Percentiles rank a stretch among this genome's conserved stretches.
These are phyloP conservation scores for Gypsophila paniculata DNA, from an alignment of 179 eudicot species.

Conservation along the genomic window DNA sequence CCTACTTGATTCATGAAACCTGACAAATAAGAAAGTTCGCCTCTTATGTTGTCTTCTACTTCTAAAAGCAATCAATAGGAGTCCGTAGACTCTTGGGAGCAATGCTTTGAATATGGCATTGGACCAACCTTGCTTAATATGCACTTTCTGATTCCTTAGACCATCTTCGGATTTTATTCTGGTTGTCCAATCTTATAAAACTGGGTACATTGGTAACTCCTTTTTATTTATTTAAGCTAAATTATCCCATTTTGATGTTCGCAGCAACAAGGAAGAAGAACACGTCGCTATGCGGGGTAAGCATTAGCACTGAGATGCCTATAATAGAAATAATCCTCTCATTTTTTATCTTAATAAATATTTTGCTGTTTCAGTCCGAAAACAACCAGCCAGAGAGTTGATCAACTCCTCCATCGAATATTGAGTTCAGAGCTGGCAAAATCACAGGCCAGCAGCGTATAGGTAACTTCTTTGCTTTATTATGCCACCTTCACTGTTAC, in stretches of 20 bases:
- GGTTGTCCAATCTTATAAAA: not conserved
- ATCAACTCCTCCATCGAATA: conserved; percentile 70
- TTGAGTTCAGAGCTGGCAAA: conserved; percentile 58
- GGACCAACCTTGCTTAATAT: not conserved
- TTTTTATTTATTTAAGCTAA: not conserved
- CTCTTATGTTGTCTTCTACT: not conserved
- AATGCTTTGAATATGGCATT: not conserved
- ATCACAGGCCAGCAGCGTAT: conserved; percentile 24
- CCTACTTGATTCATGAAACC: not conserved
- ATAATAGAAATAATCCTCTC: not conserved
- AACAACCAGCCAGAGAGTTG: conserved; percentile 67
- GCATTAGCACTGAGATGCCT: conserved; percentile 9
- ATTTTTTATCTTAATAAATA: not conserved
- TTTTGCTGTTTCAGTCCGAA: conserved; percentile 41
- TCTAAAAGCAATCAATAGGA: too few species aligned
- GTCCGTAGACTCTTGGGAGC: not conserved
- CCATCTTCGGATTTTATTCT: not conserved
- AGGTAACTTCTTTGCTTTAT: not conserved
- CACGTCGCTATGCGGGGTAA: conserved; percentile 45
- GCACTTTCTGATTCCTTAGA: not conserved
- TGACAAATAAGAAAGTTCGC: not conserved
- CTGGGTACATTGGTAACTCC: too few species aligned
- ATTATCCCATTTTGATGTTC: conserved; percentile 2
- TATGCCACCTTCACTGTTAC: not conserved
- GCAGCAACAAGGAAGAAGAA: conserved; percentile 37